phyloP scores from a whole-genome alignment of 2,329 filamentous ascomycete genomes.

The Aspergillus versicolor region DNA sequence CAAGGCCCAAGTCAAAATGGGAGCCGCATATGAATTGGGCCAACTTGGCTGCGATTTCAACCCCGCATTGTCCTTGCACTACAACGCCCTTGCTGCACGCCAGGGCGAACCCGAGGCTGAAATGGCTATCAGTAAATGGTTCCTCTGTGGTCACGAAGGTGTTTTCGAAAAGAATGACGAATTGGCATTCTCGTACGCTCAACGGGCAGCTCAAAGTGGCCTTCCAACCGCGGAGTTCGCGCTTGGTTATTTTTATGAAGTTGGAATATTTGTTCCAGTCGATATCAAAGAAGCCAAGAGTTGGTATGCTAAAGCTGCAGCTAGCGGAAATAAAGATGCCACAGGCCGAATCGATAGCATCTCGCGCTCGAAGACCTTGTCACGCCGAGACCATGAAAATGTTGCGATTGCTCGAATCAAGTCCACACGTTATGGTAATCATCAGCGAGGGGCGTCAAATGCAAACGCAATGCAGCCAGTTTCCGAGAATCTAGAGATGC shows the following conservation, averaged over 20 bases:
- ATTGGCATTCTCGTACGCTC: slow-evolving; percentile 85
- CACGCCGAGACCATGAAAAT: slow-evolving; percentile 88
- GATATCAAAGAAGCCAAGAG: slow-evolving; percentile 76
- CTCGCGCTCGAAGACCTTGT: slow-evolving; percentile 76
- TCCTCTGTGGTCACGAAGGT: slow-evolving; percentile 89
- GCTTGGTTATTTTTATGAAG: slow-evolving; percentile 95
- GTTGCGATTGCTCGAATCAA: slow-evolving; percentile 87
- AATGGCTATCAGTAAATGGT: slow-evolving; percentile 97
- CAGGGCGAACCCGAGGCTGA: slow-evolving; percentile 93
- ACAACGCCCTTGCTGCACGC: slow-evolving; percentile 87
- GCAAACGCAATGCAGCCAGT: slow-evolving; percentile 39
- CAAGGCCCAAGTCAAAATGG: slow-evolving; percentile 97
- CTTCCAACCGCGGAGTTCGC: slow-evolving; percentile 92
- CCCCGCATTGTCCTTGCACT: slow-evolving; percentile 87
- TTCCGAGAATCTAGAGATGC: slow-evolving; percentile 48
- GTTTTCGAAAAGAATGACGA: slow-evolving; percentile 95
- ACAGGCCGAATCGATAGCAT: slow-evolving; percentile 78
- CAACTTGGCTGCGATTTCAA: slow-evolving; percentile 94
- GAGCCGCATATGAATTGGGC: slow-evolving; percentile 89
- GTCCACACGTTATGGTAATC: slow-evolving; percentile 67
- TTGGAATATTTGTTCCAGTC: slow-evolving; percentile 86
- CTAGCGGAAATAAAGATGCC: slow-evolving; percentile 90
- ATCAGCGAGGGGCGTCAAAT: slow-evolving; percentile 36
- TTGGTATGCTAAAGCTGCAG: slow-evolving; percentile 89
- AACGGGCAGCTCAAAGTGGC: slow-evolving; percentile 77